Base-by-base conservation (phyloP, 306 rosid species). In the Castanospermum australe region DNA sequence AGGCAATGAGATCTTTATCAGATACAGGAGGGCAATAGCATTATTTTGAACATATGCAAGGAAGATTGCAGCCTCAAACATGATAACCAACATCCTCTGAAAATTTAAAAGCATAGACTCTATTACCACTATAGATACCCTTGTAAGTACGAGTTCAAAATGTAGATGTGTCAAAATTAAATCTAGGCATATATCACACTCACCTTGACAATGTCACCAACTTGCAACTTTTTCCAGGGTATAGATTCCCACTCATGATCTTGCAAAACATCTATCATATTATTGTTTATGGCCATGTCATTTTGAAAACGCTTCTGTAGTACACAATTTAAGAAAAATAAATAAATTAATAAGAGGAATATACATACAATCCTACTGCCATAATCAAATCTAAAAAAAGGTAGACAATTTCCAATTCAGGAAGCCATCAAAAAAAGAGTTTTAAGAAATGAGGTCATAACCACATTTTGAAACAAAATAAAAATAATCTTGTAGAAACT, bases 281-380 rank as follows among this genome's bases (percentile, higher is more conserved):
- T 84, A 76, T 89, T 94, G 79, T 94, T 94, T 76, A 94, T 74
- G 39, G 92, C 36, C 98, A 91, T 86, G 72, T 94, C 98, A 85
- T 90, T 94, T 89, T 92, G 98, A 78, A 93, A 86, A 48, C 98
- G 98, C 83, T 94, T 94, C 98, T 94, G 97, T 86, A 71, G 66
- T 32, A 51, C 82, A 62, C 5, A 80, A 73, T 74, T 74, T 39
- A 71, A 78, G 52, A 69, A 75, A 80, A 79, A 77, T 10, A 44
- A 71, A 80, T 41, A 79, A 52, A 70, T 52, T 36, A 75, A 18
- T 61, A 60, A 55, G 22, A 57, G 28, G 71, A 75, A 75, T 22
- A 42, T 39, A 44, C 22, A 54, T 28, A 51, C 33, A 55, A 33
- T 44, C 64, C 66, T 32, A 39, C 70, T 14, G 15, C 73, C 71